These are phyloP conservation scores for Anthracocystis walkeri DNA, from an alignment of 1,284 basidiomycete genomes.

Conservation along the genomic window DNA sequence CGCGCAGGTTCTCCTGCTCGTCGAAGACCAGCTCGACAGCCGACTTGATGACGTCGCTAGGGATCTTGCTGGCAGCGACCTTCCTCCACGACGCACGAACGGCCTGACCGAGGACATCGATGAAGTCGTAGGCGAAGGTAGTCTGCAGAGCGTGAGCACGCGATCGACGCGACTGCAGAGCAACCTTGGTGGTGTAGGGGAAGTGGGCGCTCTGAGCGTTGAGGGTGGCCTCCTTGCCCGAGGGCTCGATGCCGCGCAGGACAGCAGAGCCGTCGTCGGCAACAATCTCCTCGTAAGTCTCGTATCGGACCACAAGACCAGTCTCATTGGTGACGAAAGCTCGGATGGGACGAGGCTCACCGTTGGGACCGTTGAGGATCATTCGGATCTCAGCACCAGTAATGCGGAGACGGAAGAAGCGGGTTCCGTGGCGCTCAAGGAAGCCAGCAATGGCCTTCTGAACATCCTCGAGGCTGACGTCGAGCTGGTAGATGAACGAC, in stretches of 20 bases:
- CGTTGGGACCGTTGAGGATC: constrained; percentile 87
- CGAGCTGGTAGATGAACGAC: constrained; percentile 97
- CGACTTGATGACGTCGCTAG: constrained; percentile 57
- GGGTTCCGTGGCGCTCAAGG: constrained; percentile 91
- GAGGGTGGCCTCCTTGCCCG: constrained; percentile 55
- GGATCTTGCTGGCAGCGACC: constrained; percentile 72
- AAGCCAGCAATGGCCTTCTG: constrained; percentile 95
- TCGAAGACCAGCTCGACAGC: constrained; percentile 78
- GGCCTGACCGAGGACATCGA: constrained; percentile 96
- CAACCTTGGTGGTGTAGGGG: constrained; percentile 95
- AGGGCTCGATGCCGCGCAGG: constrained; percentile 77
- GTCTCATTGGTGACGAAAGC: constrained; percentile 99
- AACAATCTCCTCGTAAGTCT: constrained; percentile 97
- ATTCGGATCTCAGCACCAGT: constrained; percentile 98
- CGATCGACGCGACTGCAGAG: constrained; percentile 98
- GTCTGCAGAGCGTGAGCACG: constrained; percentile 99
- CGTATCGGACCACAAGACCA: constrained; percentile 97
- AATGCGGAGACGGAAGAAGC: constrained; percentile 96
- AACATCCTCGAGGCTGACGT: constrained; percentile 94
- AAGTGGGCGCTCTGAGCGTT: constrained; percentile 59
- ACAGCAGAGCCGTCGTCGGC: constrained; percentile 94
- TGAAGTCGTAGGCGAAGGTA: constrained; percentile 98
- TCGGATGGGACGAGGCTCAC: constrained; percentile 89
- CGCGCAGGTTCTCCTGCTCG: constrained; percentile 87
- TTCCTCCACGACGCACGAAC: constrained; percentile 91